Base-by-base conservation (phyloP, 805 yeast species). In the Candida hungchunana region DNA sequence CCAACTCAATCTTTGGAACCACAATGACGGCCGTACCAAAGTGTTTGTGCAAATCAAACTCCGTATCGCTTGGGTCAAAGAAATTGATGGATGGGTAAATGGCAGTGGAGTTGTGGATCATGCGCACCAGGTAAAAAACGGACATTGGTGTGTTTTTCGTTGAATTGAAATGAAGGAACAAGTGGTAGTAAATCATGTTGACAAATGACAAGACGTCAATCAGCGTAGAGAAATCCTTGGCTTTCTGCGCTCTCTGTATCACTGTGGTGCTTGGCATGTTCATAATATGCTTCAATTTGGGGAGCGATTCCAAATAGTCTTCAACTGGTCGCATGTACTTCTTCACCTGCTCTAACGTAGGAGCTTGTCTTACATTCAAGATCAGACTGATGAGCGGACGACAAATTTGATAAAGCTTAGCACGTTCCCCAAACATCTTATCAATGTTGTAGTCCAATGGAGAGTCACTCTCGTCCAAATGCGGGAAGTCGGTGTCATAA, bases 401-500 rank as follows among this genome's bases (percentile, higher is more conserved):
- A 20, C 47, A 40, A n/a, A 36, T 25, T 2, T 45, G 43, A 19
- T 40, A 33, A 6, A 46, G 18, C 30, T 46, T 39, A 1, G 41
- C 34, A 7, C 44, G 31, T 10, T 48, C 47, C 12, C 19, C 14
- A 17, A 50, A 36, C 35, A 37, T 34, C 29, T 43, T 36, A 21
- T 52, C 48, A 15, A 47, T 36, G 7, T 35, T 40, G 30, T 47
- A 42, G 3, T 52, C 57, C n/a, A 34, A 15, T 3, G 46, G 47
- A 15, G 46, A 35, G 7, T 37, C 41, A 23, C 50, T 43, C 18
- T 49, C 50, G 29, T 51, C 50, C 25, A 52, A 16, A 25, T 42
- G 50, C 4, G 58, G 58, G 23, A 47, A 42, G 3, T 50, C 49
- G 1, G 55, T 50, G 26, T 54, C 55, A 32, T 46, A 44, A 18